Evolutionary conservation across 148 eudicot genomes (phyloP).

Genomic region (Simmondsia chinensis): DNA sequence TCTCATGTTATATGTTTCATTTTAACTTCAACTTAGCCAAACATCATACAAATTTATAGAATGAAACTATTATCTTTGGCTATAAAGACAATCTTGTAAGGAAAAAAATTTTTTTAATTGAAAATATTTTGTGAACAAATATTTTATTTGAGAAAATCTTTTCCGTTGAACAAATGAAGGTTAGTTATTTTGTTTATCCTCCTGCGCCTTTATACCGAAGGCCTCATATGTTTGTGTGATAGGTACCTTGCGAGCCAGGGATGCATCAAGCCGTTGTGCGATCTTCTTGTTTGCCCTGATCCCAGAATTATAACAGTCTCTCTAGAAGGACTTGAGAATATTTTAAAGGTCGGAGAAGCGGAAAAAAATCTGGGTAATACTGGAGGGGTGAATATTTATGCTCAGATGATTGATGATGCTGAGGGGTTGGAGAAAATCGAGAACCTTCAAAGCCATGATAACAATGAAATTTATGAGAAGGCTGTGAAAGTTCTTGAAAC

Average conservation of each 20-base stretch:
- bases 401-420: slow-evolving; percentile 37
- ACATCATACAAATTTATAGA: too few relatives aligned
- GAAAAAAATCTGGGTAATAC: slow-evolving; percentile 23
- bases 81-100: too few relatives aligned
- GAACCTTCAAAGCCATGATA: slow-evolving; percentile 39
- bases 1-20: too few relatives aligned
- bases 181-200: neutral
- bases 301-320: slow-evolving; percentile 42
- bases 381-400: slow-evolving; percentile 25
- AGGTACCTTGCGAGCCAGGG: slow-evolving; percentile 39
- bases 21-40: too few relatives aligned
- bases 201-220: neutral
- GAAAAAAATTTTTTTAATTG: too few relatives aligned
- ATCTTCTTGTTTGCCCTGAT: slow-evolving; percentile 40
- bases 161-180: too few relatives aligned
- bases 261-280: slow-evolving; percentile 44
- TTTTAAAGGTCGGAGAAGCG: slow-evolving; percentile 39
- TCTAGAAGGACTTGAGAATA: slow-evolving; percentile 41
- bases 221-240: neutral
- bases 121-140: too few relatives aligned
- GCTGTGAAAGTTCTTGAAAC: slow-evolving; percentile 41
- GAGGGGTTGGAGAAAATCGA: slow-evolving; percentile 51
- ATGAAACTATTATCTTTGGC: too few relatives aligned
- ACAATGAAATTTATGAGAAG: slow-evolving; percentile 45
- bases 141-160: too few relatives aligned